A percentile compares a stretch with the other conserved stretches of the same genome.
Evolutionary conservation across 139 green algal genomes (phyloP).

Genomic region (Spirogloea muscicola): DNA sequence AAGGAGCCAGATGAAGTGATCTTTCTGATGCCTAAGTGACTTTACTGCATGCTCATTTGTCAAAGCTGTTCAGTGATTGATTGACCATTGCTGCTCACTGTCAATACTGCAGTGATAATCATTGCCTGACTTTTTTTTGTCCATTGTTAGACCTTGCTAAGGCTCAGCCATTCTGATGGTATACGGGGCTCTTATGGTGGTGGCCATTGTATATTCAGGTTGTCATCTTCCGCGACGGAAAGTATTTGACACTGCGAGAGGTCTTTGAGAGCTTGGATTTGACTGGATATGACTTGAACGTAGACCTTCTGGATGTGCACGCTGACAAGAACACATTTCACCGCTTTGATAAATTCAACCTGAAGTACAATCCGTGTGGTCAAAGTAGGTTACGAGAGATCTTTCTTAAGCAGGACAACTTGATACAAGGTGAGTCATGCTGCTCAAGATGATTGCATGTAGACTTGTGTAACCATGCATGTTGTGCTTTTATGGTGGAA

Average conservation of each 20-base stretch:
- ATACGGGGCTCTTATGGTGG: neutral
- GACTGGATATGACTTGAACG: constrained; percentile 89
- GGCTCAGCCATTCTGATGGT: no score
- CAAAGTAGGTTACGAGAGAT: constrained; percentile 94
- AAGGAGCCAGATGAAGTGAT: constrained; percentile 97
- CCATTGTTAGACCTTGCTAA: no score
- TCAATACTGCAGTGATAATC: no score
- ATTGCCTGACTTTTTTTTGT: no score
- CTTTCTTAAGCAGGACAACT: constrained; percentile 96
- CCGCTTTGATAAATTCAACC: constrained; percentile 80
- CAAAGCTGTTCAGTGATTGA: no score
- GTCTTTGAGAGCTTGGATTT: constrained; percentile 80
- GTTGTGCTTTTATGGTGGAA: no score
- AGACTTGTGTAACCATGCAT: no score
- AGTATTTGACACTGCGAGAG: constrained; percentile 88
- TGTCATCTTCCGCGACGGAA: constrained; percentile 80
- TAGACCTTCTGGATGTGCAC: constrained; percentile 98
- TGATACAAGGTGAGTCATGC: constrained; percentile 52
- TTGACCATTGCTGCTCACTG: no score
- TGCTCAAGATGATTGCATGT: no score
- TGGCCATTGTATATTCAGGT: constrained; percentile 35
- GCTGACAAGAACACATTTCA: constrained; percentile 99
- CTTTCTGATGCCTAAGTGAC: no score
- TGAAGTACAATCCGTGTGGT: constrained; percentile 99
- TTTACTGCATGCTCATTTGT: no score